Evolutionary conservation across 176 grass and related monocot genomes (phyloP).

Genomic region (Guadua angustifolia): DNA sequence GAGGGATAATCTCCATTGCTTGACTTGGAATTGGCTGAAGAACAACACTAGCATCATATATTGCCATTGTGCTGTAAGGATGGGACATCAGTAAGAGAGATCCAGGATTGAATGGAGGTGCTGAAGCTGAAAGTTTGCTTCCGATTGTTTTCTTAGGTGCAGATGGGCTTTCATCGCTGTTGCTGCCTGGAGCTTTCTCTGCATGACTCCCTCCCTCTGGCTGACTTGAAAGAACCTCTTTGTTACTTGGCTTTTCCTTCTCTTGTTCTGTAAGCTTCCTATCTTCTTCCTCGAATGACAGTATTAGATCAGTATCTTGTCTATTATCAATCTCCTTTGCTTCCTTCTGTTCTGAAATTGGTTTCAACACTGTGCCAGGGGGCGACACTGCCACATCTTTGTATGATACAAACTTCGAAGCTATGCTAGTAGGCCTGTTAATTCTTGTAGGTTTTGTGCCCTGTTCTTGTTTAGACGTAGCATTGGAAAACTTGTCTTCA

Average conservation of each 20-base stretch:
- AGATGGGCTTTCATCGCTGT: conserved; percentile 52
- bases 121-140: conserved; percentile 98
- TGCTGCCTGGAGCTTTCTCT: conserved; percentile 58
- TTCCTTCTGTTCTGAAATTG: conserved; percentile 67
- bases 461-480: conserved; percentile 39
- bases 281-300: conserved; percentile 61
- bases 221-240: conserved; percentile 55
- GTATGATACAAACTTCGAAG: conserved; percentile 91
- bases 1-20: conserved; percentile 64
- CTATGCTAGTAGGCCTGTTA: conserved; percentile 55
- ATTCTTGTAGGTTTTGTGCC: conserved; percentile 39
- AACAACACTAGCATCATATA: conserved; percentile 69
- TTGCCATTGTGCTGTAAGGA: conserved; percentile 65
- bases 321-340: conserved; percentile 46
- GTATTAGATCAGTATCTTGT: conserved; percentile 43
- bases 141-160: conserved; percentile 59
- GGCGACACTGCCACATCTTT: conserved; percentile 93
- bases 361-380: conserved; percentile 81
- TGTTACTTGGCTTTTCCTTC: conserved; percentile 55
- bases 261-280: conserved; percentile 51
- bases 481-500: conserved; percentile 43
- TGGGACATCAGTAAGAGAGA: conserved; percentile 72
- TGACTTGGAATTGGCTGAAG: conserved; percentile 63
- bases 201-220: conserved; percentile 31
- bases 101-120: conserved; percentile 93